Percentiles rank a stretch among this genome's conserved stretches.
phyloP scores from a whole-genome alignment of 2,329 filamentous ascomycete genomes.

The Thermothelomyces thermophilus region DNA sequence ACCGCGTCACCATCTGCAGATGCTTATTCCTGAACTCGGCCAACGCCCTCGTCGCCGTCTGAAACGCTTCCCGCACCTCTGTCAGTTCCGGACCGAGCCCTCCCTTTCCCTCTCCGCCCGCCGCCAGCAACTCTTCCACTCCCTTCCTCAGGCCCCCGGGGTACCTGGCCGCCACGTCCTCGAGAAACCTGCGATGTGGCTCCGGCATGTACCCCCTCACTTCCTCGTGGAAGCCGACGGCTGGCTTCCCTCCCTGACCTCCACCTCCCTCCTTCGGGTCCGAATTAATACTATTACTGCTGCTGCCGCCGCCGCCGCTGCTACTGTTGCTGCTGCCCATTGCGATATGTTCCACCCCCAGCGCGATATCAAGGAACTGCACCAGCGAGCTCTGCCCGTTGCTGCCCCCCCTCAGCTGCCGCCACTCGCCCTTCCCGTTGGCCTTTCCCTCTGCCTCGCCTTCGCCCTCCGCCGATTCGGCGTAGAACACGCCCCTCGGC shows the following conservation, averaged over 20 bases:
- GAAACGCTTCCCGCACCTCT: slow-evolving; percentile 47
- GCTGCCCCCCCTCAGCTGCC: slow-evolving; percentile 79
- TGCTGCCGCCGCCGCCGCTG: not conserved
- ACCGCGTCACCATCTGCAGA: slow-evolving; percentile 81
- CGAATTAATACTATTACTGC: not conserved
- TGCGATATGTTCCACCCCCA: slow-evolving; percentile 69
- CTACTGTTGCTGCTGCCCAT: slow-evolving; percentile 30
- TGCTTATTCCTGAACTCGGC: slow-evolving; percentile 75
- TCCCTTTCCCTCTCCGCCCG: slow-evolving; percentile 34
- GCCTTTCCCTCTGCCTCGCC: slow-evolving; percentile 25
- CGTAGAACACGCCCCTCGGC: slow-evolving; percentile 77
- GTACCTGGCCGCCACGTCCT: slow-evolving; percentile 53
- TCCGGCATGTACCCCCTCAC: slow-evolving; percentile 90
- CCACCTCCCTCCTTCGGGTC: not conserved
- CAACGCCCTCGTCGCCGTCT: slow-evolving; percentile 68
- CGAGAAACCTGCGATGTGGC: slow-evolving; percentile 70
- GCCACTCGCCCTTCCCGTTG: slow-evolving; percentile 58
- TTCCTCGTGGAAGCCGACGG: slow-evolving; percentile 46
- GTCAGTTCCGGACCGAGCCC: slow-evolving; percentile 34
- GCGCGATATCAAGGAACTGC: slow-evolving; percentile 83
- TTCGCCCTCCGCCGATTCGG: slow-evolving; percentile 46
- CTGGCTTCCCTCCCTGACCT: not conserved
- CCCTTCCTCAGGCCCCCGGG: slow-evolving; percentile 45
- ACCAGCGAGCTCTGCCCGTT: slow-evolving; percentile 91
- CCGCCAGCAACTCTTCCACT: slow-evolving; percentile 44